Conservation (phyloP, 495 filamentous ascomycete species). For the Hypomontagnella submonticulosa region DNA sequence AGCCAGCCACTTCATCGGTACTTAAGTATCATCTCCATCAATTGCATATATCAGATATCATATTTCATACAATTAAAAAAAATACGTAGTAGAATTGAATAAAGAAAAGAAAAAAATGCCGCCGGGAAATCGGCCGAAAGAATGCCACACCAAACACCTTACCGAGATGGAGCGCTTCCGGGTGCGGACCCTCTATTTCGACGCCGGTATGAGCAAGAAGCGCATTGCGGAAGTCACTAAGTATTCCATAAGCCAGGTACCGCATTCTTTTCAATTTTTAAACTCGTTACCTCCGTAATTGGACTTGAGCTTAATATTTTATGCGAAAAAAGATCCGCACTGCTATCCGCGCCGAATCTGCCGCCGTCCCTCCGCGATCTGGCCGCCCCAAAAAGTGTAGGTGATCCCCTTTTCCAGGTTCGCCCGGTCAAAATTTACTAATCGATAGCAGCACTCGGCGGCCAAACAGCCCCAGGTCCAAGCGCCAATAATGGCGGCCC, state of each 20-base stretch:
- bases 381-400: conserved; percentile 40
- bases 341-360: conserved; percentile 40
- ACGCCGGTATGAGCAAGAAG: conserved; percentile 38
- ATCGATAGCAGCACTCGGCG: neutral
- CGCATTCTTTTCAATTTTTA: too few species aligned
- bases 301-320: too few species aligned
- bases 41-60: neutral
- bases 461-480: neutral
- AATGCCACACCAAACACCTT: conserved; percentile 44
- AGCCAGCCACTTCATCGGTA: too few species aligned
- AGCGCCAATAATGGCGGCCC: neutral
- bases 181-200: conserved; percentile 46
- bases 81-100: neutral
- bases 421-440: neutral
- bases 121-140: conserved; percentile 34
- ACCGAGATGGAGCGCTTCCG: conserved; percentile 45
- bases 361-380: conserved; percentile 32
- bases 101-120: neutral
- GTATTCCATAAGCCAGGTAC: conserved; percentile 41
- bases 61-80: neutral
- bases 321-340: conserved; percentile 34
- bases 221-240: conserved; percentile 45
- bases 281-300: too few species aligned
- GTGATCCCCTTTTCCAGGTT: neutral
- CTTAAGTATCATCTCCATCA: too few species aligned